Evolutionary conservation across 1,139 yeast genomes (phyloP), one percentile per base, ranked within the genome.

Genomic region (Pneumocystis oryctolagi): DNA sequence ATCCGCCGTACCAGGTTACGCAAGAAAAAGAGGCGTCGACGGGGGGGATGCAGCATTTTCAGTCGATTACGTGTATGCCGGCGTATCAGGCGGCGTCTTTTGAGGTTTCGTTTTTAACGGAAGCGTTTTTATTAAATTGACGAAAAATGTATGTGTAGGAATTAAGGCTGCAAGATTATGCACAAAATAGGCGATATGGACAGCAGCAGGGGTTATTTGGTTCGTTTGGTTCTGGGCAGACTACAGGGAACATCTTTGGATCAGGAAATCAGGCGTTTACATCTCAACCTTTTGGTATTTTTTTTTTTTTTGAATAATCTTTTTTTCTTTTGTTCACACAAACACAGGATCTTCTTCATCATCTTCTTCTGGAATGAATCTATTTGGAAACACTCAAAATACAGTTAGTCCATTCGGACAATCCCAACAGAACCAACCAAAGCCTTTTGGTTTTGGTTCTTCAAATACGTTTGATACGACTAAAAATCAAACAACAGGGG

Each of bases 51-150:
- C 83, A 81, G 68, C 75, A 80, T 60, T 92, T 80, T 73, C 89
- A 90, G 72, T 84, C 84, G 69, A 84, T 94, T 66, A 78, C 87
- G 28, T 81, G 88, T 58, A 90, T 92, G 97, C 96, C 95, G 16
- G 95, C 89, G 71, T 92, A 92, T 73, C 79, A 80, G 68, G 84
- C 84, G 70, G 87, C 76, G 70, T 87, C 96, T 0, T 82, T 85
- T 70, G 97, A 90, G 73, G 98, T 47, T 25, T 25, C 3, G 1
- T 2, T 2, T 6, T 20, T 42, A 9, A 47, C 3, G 5, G n/a
- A 6, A 3, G 5, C 1, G 5, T 5, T 47, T 47, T 47, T 12
- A 9, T 3, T 1, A 25, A 9, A 16, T 42, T 47, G 20, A 47
- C n/a, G 9, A 40, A 5, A 34, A 8, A 37, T 37, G 40, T 16